These are phyloP conservation scores for Canavalia gladiata DNA, from an alignment of 306 rosid species.

Conservation along the genomic window DNA sequence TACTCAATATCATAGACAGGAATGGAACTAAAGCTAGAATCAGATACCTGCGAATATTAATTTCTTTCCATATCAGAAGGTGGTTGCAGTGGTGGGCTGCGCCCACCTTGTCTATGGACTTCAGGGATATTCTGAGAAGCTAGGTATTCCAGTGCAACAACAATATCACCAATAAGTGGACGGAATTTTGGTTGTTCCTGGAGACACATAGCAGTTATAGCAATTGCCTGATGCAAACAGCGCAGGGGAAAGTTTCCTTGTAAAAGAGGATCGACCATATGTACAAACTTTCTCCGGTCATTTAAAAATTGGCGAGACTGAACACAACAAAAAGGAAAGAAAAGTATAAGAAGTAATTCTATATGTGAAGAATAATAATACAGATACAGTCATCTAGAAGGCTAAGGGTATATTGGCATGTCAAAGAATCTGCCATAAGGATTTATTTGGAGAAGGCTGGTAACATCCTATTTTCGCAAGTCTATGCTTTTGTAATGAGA, in stretches of 20 bases:
- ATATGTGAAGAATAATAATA: background rate
- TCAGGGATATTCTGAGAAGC: conserved; percentile 66
- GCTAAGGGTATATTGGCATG: conserved; percentile 4
- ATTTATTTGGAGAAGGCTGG: conserved; percentile 34
- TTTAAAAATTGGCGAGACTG: conserved; percentile 71
- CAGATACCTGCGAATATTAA: conserved; percentile 45
- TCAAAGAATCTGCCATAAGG: conserved; percentile 24
- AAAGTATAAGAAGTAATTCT: conserved; percentile 24
- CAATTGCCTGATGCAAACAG: conserved; percentile 94
- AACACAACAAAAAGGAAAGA: background rate
- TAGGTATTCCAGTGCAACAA: conserved; percentile 91
- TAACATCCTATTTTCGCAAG: background rate
- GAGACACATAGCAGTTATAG: conserved; percentile 95
- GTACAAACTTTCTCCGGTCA: conserved; percentile 55
- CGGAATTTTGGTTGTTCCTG: conserved; percentile 92
- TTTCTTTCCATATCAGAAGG: conserved; percentile 47
- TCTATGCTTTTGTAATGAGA: background rate
- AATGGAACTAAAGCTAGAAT: conserved; percentile 54
- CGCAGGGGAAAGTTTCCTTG: conserved; percentile 80
- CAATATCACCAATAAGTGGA: conserved; percentile 87
- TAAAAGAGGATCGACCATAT: conserved; percentile 77
- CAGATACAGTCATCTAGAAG: conserved; percentile 23
- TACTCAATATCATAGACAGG: conserved; percentile 51
- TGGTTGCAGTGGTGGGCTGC: conserved; percentile 43
- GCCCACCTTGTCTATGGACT: conserved; percentile 32